These are phyloP conservation scores for Mrakia blollopis DNA, from an alignment of 768 basidiomycete genomes.

Conservation along the genomic window DNA sequence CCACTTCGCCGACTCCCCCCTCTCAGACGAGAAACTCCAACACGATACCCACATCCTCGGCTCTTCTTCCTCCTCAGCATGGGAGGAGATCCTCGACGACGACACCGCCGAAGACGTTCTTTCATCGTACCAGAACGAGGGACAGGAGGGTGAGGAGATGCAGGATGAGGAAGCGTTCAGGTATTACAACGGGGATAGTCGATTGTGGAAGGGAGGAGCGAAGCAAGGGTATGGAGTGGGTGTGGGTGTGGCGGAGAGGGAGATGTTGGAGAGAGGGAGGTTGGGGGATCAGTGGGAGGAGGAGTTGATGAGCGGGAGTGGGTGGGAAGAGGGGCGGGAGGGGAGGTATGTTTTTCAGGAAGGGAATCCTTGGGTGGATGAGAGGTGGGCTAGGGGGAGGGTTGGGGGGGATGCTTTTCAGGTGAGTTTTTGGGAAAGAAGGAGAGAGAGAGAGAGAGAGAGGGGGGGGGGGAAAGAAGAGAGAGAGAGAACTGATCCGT, in stretches of 20 bases:
- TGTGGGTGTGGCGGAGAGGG: neutral
- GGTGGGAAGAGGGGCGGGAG: constrained; percentile 54
- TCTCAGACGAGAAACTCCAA: constrained; percentile 2
- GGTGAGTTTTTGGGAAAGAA: neutral
- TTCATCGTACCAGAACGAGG: too few species aligned
- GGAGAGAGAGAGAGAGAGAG: neutral
- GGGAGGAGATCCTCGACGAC: constrained; percentile 36
- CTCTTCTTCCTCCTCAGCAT: constrained; percentile 34
- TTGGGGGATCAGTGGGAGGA: constrained; percentile 75
- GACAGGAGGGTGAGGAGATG: constrained; percentile 36
- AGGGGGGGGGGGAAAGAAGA: neutral
- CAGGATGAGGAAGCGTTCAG: constrained; percentile 33
- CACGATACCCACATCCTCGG: constrained; percentile 33
- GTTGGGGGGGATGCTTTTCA: neutral
- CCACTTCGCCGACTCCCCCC: neutral
- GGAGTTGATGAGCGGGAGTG: constrained; percentile 59
- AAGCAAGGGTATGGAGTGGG: neutral
- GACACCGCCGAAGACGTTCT: neutral
- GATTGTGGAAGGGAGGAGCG: neutral
- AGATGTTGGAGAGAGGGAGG: constrained; percentile 54
- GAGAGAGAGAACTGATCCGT: neutral
- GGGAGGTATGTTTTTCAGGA: constrained; percentile 64
- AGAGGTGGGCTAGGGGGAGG: constrained; percentile 18
- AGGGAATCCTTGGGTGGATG: constrained; percentile 71
- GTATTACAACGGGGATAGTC: constrained; percentile 19